These are phyloP conservation scores for Backusella psychrophila DNA, from an alignment of 192 early-diverging fungal genomes.

Conservation along the genomic window DNA sequence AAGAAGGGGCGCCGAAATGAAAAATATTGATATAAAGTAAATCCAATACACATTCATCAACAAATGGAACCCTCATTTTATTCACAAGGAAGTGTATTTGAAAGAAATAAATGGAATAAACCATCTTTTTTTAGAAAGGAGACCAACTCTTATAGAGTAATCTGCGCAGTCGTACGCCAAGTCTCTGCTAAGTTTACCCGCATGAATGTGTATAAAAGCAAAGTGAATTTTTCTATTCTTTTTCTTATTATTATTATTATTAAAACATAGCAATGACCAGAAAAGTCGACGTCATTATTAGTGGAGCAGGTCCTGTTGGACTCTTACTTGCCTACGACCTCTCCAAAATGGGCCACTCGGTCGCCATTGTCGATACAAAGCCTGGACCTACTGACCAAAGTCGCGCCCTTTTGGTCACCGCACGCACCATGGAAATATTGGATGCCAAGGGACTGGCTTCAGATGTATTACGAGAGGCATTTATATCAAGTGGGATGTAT, in stretches of 20 bases:
- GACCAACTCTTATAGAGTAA: neutral
- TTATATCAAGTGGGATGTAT: neutral
- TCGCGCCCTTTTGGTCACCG: conserved; percentile 12
- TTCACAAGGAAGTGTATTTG: too few relatives aligned
- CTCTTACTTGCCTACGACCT: conserved; percentile 18
- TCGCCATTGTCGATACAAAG: conserved; percentile 9
- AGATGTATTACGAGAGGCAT: neutral
- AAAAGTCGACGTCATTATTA: conserved; percentile 10
- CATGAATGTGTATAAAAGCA: neutral
- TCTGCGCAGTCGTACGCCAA: neutral
- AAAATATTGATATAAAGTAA: too few relatives aligned
- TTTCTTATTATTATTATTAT: neutral
- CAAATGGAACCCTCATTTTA: too few relatives aligned
- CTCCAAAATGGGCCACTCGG: conserved; percentile 10
- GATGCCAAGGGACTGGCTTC: neutral
- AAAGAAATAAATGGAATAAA: too few relatives aligned
- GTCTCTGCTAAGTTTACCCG: neutral
- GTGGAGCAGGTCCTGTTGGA: conserved; percentile 23
- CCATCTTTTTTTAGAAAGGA: neutral
- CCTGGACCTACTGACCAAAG: conserved; percentile 7
- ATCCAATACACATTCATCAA: too few relatives aligned
- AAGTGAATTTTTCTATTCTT: neutral
- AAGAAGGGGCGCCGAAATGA: too few relatives aligned
- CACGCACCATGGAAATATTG: conserved; percentile 18
- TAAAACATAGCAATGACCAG: neutral